Base-by-base conservation (phyloP, 1,284 basidiomycete genomes). In the Afroboletus lepidellus region DNA sequence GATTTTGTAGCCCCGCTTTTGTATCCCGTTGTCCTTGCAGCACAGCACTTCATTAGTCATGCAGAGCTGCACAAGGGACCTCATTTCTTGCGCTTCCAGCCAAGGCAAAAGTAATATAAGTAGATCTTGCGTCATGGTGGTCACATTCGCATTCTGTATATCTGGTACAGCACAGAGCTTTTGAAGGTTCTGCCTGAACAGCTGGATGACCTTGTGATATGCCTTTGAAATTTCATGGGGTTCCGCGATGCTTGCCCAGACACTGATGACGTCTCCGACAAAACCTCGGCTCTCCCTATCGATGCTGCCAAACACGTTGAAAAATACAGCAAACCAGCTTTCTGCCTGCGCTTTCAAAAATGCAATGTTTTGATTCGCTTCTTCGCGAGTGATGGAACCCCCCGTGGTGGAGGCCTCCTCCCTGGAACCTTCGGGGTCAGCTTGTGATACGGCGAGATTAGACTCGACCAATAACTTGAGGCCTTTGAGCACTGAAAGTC, bases 1-100 rank as follows among this genome's bases (percentile, higher is more conserved):
- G 20, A 92, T 84, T 64, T 95, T 90, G 75, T 99, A 99, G 16
- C 87, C 89, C 60, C 96, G 92, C 74, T 99, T 99, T 74, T 99
- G 97, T 2, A 98, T 84, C 1, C 85, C 92, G 46, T 90, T 92
- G 61, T 98, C 92, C 57, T 77, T 79, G 64, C 83, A 84, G 41
- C 78, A 79, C 2, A 93, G 71, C 7, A 93, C 79, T 27, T 83
- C 77, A 3, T 76, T 66, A 1, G 78, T 74, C 25, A 88, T 72
- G 56, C 78, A 86, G 24, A 87, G 66, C 23, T 81, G 72, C 69
- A 94, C 88, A 34, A 94, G 76, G 3, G 77, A 73, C 9, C 73
- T 72, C 2, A 82, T 80, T 58, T 92, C 87, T 6, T 74, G 63
- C 1, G 70, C 52, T 1, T 84, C 83, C n/a, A 96, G 77, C 65